These are phyloP conservation scores for Neurospora sp. DNA, from an alignment of 495 filamentous ascomycete genomes.

Conservation along the genomic window DNA sequence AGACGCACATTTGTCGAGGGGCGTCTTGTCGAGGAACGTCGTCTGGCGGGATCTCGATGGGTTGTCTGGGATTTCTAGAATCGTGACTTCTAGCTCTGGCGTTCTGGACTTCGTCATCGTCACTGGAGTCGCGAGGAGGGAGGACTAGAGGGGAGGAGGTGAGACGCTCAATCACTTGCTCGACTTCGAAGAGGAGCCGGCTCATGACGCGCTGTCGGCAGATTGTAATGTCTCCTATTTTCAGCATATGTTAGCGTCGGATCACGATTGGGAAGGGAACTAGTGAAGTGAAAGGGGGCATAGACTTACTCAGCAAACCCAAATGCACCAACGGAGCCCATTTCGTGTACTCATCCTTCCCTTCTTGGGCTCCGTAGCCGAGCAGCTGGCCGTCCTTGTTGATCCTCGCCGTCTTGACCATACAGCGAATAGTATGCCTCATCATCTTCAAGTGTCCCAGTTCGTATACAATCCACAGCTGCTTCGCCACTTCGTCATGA, in stretches of 20 bases:
- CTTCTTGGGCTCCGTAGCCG: background rate
- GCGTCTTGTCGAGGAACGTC: background rate
- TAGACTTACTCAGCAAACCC: background rate
- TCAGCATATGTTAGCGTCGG: background rate
- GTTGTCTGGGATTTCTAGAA: background rate
- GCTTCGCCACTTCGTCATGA: background rate
- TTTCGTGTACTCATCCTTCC: background rate
- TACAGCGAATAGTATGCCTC: background rate
- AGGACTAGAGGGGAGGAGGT: background rate
- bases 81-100: background rate
- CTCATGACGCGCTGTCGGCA: background rate
- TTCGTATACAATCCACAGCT: background rate
- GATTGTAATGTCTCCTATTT: background rate
- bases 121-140: background rate
- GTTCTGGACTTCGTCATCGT: background rate
- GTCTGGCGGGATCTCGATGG: background rate
- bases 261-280: background rate
- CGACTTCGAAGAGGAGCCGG: background rate
- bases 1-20: background rate
- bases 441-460: background rate
- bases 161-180: background rate
- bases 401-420: background rate
- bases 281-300: background rate
- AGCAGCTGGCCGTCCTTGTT: background rate
- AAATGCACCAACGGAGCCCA: background rate